These are phyloP conservation scores for Russula olivacea DNA, from an alignment of 768 basidiomycete genomes.

Conservation along the genomic window DNA sequence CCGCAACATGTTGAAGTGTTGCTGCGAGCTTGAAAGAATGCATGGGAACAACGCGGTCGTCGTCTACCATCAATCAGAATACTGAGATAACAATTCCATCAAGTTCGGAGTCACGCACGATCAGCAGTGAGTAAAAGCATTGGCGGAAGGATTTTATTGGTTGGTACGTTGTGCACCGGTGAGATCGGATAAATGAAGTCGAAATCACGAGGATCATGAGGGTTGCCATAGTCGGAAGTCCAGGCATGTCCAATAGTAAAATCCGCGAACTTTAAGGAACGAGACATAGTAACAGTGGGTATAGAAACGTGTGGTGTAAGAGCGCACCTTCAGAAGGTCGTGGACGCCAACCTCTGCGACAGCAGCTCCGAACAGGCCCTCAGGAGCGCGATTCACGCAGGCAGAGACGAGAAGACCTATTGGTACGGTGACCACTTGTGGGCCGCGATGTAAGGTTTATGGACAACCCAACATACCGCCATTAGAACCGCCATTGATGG, in stretches of 20 bases:
- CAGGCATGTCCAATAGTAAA: conserved; percentile 78
- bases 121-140: conserved; percentile 77
- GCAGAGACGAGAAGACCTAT: conserved; percentile 75
- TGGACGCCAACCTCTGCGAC: conserved; percentile 79
- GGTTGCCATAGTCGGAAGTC: conserved; percentile 75
- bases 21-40: conserved; percentile 84
- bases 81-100: not conserved
- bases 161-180: conserved; percentile 73
- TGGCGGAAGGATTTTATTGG: conserved; percentile 56
- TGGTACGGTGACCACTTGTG: not conserved
- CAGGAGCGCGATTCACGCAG: conserved; percentile 73
- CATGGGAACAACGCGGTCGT: conserved; percentile 81
- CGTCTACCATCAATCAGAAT: conserved; percentile 42
- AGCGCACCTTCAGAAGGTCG: conserved; percentile 65
- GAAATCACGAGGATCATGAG: conserved; percentile 69
- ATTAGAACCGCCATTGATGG: conserved; percentile 76
- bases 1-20: conserved; percentile 59
- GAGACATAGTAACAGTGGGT: not conserved
- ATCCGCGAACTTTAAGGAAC: conserved; percentile 49
- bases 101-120: conserved; percentile 43
- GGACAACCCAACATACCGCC: conserved; percentile 46
- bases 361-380: conserved; percentile 69
- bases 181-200: conserved; percentile 80
- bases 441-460: not conserved
- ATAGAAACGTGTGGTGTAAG: not conserved